A percentile compares a stretch with the other conserved stretches of the same genome.
phyloP scores from a whole-genome alignment of 768 basidiomycete species.

The Tricholomella constricta region DNA sequence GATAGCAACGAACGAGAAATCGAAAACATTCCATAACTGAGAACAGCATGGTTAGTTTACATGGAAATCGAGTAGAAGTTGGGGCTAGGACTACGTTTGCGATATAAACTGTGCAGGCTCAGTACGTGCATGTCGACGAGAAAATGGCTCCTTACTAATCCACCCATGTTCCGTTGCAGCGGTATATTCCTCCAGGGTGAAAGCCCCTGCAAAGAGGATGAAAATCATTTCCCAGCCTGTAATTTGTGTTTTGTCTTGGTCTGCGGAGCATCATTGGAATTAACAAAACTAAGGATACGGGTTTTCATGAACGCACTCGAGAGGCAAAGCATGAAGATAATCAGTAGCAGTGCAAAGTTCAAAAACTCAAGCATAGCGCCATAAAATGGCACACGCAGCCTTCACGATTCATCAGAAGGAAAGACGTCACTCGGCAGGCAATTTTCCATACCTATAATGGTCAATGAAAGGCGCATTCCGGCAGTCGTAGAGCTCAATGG shows the following conservation, averaged over 20 bases:
- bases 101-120: constrained; percentile 64
- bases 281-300: not conserved
- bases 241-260: constrained; percentile 51
- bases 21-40: constrained; percentile 92
- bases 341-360: constrained; percentile 68
- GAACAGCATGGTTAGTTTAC: constrained; percentile 2
- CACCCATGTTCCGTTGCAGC: constrained; percentile 86
- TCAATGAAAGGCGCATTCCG: constrained; percentile 73
- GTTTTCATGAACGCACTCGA: constrained; percentile 52
- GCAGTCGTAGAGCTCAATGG: constrained; percentile 72
- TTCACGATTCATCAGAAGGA: constrained; percentile 24
- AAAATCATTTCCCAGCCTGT: constrained; percentile 72
- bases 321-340: constrained; percentile 74
- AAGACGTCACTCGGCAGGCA: not conserved
- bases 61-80: not conserved
- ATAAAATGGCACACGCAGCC: constrained; percentile 83
- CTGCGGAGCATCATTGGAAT: constrained; percentile 35
- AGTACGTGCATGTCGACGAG: not conserved
- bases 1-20: constrained; percentile 70
- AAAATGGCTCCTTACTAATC: constrained; percentile 57
- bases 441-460: constrained; percentile 65
- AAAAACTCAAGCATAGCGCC: constrained; percentile 76
- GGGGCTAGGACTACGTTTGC: constrained; percentile 60
- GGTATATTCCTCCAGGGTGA: constrained; percentile 86
- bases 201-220: constrained; percentile 74